Percentiles rank a stretch among this genome's conserved stretches.
phyloP scores from a whole-genome alignment of 352 stramenopile genomes.

The Pythium myriotylum region DNA sequence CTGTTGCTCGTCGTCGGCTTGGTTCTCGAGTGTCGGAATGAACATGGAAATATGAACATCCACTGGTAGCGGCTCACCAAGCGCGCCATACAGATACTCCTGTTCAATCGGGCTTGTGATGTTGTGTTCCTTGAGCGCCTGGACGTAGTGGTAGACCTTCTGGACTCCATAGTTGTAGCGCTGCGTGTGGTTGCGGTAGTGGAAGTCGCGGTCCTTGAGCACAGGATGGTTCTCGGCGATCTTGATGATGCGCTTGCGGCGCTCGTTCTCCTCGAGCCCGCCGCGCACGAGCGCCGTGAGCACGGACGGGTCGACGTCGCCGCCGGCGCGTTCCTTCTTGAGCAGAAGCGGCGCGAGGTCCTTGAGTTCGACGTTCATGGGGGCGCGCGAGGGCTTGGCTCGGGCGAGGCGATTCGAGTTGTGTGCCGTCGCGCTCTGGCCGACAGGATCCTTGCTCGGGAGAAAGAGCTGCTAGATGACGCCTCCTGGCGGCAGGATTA shows the following conservation, averaged over 20 bases:
- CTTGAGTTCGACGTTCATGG: slow-evolving; percentile 52
- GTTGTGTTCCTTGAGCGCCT: slow-evolving; percentile 31
- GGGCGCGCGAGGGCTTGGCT: background rate
- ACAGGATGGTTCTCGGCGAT: slow-evolving; percentile 40
- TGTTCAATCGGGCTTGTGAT: slow-evolving; percentile 32
- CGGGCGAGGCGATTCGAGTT: background rate
- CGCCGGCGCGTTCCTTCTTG: slow-evolving; percentile 56
- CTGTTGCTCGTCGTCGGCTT: slow-evolving; percentile 59
- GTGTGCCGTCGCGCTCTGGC: too few species aligned
- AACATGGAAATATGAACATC: slow-evolving; percentile 68
- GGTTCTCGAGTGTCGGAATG: slow-evolving; percentile 70
- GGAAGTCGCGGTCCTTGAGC: slow-evolving; percentile 35
- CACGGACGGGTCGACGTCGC: slow-evolving; percentile 41
- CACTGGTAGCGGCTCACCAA: slow-evolving; percentile 48
- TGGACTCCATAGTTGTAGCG: slow-evolving; percentile 40
- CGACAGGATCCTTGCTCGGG: too few species aligned
- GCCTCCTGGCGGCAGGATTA: too few species aligned
- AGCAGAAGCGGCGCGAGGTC: slow-evolving; percentile 59
- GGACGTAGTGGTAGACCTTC: slow-evolving; percentile 40
- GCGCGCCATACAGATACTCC: slow-evolving; percentile 28
- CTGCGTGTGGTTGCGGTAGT: slow-evolving; percentile 43
- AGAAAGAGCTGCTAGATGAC: too few species aligned
- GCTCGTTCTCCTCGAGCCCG: slow-evolving; percentile 35
- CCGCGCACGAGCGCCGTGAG: slow-evolving; percentile 42
- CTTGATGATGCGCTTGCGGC: slow-evolving; percentile 42